Evolutionary conservation across 768 basidiomycete genomes (phyloP), one percentile per base, ranked within the genome.

Genomic region (Pulveroboletus ravenelii): DNA sequence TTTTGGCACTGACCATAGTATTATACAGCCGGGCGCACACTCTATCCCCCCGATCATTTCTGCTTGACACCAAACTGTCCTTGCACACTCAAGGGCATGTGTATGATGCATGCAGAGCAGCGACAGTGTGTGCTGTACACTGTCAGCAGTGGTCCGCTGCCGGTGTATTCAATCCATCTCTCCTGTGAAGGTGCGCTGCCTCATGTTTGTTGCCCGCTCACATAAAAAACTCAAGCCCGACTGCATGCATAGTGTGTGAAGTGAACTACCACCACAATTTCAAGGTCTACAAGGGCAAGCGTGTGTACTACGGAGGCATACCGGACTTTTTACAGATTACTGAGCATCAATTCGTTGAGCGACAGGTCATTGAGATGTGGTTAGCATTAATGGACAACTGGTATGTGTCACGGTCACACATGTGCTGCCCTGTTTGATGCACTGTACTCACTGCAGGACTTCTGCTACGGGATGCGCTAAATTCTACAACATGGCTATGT

Each of bases 191-290:
- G 10, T 10, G 10, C 17, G 17, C 17, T 23, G 20, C 2, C 20
- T 23, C 20, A 23, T 4, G 20, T 23, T 23, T 23, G 20, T 23
- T 23, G 20, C 20, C 20, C 20, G 4, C 20, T 23, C 20, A 23
- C 20, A 23, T 23, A 23, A 23, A 23, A 23, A 23, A 23, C 20
- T 23, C 20, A 23, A 23, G 2, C 2, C 17, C 15, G 15, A 35
- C 8, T 15, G 15, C 14, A 23, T 13, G 3, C 5, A 20, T n/a
- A 53, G 52, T 36, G 30, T 52, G 51, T 6, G 10, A 35, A 6
- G 44, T 48, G 2, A 52, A 52, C 7, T 52, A 52, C n/a, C 46
- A 52, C 3, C 17, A 52, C 3, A 48, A 52, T n/a, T 52, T 9
- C 41, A 48, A 52, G 30, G 41, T 52, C 1, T 25, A n/a, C 51